Evolutionary conservation across 306 rosid species (phyloP), one percentile per base, ranked within the genome.

Genomic region (Alnus rubra): DNA sequence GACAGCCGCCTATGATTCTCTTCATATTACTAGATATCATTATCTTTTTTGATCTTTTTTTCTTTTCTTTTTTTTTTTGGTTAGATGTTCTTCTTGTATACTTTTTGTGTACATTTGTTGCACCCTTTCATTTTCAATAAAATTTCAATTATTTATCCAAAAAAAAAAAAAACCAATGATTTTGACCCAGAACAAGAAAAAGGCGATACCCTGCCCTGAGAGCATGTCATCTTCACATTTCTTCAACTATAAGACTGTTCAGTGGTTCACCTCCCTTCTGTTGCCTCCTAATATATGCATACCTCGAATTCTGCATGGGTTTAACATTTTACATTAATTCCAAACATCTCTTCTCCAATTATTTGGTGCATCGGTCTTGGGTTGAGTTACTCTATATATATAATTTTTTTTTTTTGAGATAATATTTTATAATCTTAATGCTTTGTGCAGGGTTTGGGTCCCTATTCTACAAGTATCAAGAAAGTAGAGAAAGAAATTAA

Each of bases 401-500:
- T 42, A 4, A 42, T 42, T 42, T 42, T 4, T 42, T 33, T 35
- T 15, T 64, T 35, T 64, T 4, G 45, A 6, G 9, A 7, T 11
- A 6, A 3, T 7, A 2, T 65, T 47, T 44, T 53, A 28, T 59
- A 33, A 58, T 54, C 42, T 64, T 72, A 44, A 75, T 79, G 84
- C 77, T 62, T 37, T 79, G 0, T 59, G 77, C 92, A 96, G 99
- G 99, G 99, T 5, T 92, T 96, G 74, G 99, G 99, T 52, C 99
- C 99, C 39, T 96, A 96, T 64, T 93, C 98, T 59, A 87, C 88
- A 5, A 85, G 86, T 76, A 96, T 93, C 51, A 96, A 96, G 87
- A 89, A 90, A 69, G 93, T 48, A 7, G 99, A 96, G 85, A 96
- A 93, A 83, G 99, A 96, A 82, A 92, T 96, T 45, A 96, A 96